Evolutionary conservation across 2,329 filamentous ascomycete species (phyloP), one percentile per base, ranked within the genome.

Genomic region (Claviceps africana): DNA sequence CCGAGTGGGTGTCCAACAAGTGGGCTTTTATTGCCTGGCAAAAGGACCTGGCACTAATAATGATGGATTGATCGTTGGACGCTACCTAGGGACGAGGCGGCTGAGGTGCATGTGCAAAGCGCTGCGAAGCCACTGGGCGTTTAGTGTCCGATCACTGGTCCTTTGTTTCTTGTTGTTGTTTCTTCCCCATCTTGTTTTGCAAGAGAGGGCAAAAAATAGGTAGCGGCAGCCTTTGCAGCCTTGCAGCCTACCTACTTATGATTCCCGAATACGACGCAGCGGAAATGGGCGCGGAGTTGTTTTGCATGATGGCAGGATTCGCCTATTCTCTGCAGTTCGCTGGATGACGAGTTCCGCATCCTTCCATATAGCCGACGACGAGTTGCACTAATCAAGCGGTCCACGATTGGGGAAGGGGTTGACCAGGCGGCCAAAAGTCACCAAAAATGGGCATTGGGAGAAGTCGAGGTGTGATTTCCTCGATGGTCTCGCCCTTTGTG

Each of bases 21-120:
- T 58, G 21, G 59, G 58, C 53, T 53, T 57, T 59, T n/a, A n/a
- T n/a, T n/a, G n/a, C n/a, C n/a, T n/a, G n/a, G 53, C 58, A 61
- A 61, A 61, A 60, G 59, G 51, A 58, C 58, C 58, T 56, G 52
- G 51, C 46, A 48, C 50, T 52, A 52, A 33, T 17, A 13, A 21
- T 51, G 51, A 47, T 51, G 49, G 50, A n/a, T n/a, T n/a, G n/a
- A n/a, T n/a, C n/a, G 46, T 44, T 43, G 48, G 52, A 51, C 58
- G 58, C 59, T 60, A 61, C n/a, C n/a, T n/a, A n/a, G 54, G 53
- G 47, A 55, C 54, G 51, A 54, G 56, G 51, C 52, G 57, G 55
- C 40, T 56, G 54, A 53, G 47, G 47, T 56, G 53, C 57, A 54
- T 52, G 52, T 47, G 51, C 52, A 37, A 43, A 39, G 28, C 46